These are phyloP conservation scores for Aspergillus proliferans DNA, from an alignment of 2,329 filamentous ascomycete species.

Conservation along the genomic window DNA sequence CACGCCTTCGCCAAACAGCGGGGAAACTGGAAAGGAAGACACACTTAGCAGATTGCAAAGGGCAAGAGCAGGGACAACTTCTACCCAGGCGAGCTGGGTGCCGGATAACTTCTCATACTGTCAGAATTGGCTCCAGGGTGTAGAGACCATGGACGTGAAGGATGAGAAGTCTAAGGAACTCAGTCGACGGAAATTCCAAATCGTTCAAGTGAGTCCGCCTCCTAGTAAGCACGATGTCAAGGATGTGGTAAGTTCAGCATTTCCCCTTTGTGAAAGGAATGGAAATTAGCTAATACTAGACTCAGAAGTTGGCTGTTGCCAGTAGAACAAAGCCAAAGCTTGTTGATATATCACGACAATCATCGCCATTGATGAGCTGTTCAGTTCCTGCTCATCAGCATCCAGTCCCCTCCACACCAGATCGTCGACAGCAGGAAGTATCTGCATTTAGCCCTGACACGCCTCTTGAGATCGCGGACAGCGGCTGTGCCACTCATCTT, in stretches of 20 bases:
- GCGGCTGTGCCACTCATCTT: slow-evolving; percentile 27
- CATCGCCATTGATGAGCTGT: slow-evolving; percentile 23
- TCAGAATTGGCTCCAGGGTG: slow-evolving; percentile 33
- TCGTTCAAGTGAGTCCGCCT: slow-evolving; percentile 13
- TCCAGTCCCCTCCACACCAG: slow-evolving; percentile 28
- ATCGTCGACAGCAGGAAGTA: slow-evolving; percentile 29
- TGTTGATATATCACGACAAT: slow-evolving; percentile 34
- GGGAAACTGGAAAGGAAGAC: background rate
- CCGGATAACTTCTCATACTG: slow-evolving; percentile 32
- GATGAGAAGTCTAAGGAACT: slow-evolving; percentile 20
- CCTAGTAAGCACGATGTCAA: background rate
- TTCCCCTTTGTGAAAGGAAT: background rate
- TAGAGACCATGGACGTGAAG: slow-evolving; percentile 22
- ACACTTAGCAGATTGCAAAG: slow-evolving; percentile 11
- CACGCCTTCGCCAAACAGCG: background rate
- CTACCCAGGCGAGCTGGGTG: slow-evolving; percentile 33
- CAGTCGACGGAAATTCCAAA: slow-evolving; percentile 32
- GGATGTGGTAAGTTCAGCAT: background rate
- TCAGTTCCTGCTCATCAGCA: slow-evolving; percentile 19
- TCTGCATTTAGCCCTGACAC: slow-evolving; percentile 37
- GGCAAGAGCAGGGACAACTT: slow-evolving; percentile 28
- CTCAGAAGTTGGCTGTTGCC: slow-evolving; percentile 28
- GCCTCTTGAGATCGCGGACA: slow-evolving; percentile 30
- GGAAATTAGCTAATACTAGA: background rate
- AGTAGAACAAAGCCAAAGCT: slow-evolving; percentile 33